Base-by-base conservation (phyloP, 768 basidiomycete species). In the Panellus pusillus region DNA sequence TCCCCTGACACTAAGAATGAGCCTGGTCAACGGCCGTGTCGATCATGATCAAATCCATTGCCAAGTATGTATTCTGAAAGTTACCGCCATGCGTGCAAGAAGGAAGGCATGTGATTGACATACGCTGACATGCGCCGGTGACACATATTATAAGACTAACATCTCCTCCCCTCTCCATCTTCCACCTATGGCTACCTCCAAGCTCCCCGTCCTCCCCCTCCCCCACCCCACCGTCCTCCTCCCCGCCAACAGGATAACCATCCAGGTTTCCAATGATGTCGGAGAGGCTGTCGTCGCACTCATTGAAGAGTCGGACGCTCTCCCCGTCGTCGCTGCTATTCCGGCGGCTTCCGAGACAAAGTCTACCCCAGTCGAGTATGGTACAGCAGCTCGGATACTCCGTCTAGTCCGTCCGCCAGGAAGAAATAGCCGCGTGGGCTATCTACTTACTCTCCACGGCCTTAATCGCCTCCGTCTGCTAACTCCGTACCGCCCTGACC, bases 191-290 rank as follows among this genome's bases (percentile, higher is more conserved):
- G 70, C 74, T 7, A 69, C 67, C 65, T 72, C 79, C 4, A 81
- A 78, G 54, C 77, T 94, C 6, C 84, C 86, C 4, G 72, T 93
- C 27, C 75, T 95, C 43, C 76, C 81, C 6, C 81, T 95, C 27
- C 78, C 82, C 0, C 75, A 86, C 57, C 93, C 93, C 0, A 72
- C 82, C 41, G 71, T 94, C 52, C 81, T 94, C 35, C 80, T 92
- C 12, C 93, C 93, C 0, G 83, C 82, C 8, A 82, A 87, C 0
- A 74, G 84, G 13, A 73, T 89, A 40, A 84, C 88, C 0, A 69
- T 93, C 54, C 83, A 87, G 0, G 77, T 95, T 18, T 74, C 82
- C 15, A 76, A 75, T 17, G 59, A 77, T 19, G 75, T 86, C 32
- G 89, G 86, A 18, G 82, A 87, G 57, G 80, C 78, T 7, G 70